Percentiles rank a stretch among this genome's conserved stretches.
Evolutionary conservation across 306 rosid species (phyloP).

Genomic region (Sindora glabra): DNA sequence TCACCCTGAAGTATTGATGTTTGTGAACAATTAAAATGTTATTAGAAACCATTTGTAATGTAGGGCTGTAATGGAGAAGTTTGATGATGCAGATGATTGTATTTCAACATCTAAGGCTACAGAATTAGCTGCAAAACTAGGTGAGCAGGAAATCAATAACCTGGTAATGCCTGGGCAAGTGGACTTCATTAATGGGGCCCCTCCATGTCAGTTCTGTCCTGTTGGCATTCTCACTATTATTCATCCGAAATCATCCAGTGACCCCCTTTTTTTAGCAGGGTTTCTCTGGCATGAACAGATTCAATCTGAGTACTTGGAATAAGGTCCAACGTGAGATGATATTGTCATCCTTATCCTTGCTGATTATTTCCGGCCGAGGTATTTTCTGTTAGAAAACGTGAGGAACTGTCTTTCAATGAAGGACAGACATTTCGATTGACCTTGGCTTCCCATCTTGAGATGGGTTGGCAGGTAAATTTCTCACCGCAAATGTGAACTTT

Average conservation of each 20-base stretch:
- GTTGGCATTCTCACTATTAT: neutral
- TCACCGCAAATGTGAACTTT: neutral
- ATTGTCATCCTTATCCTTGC: constrained; percentile 86
- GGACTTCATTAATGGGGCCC: constrained; percentile 95
- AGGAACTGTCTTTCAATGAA: constrained; percentile 83
- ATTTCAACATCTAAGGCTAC: constrained; percentile 75
- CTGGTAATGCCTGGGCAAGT: constrained; percentile 88
- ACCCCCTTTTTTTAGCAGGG: constrained; percentile 41
- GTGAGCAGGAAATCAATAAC: constrained; percentile 41
- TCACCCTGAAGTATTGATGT: constrained; percentile 71
- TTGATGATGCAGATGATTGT: constrained; percentile 86
- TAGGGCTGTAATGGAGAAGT: constrained; percentile 86
- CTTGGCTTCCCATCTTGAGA: constrained; percentile 89
- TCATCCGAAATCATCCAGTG: neutral
- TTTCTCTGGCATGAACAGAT: constrained; percentile 97
- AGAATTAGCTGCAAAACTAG: constrained; percentile 59
- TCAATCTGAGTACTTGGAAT: constrained; percentile 88
- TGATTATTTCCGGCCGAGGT: constrained; percentile 92
- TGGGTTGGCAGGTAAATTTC: constrained; percentile 88
- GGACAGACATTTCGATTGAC: constrained; percentile 90
- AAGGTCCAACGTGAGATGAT: constrained; percentile 99
- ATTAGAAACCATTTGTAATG: constrained; percentile 27
- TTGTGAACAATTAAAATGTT: constrained; percentile 82
- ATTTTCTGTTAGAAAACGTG: constrained; percentile 90
- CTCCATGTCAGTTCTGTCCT: constrained; percentile 83